Evolutionary conservation across 176 grass and related monocot species (phyloP).

Genomic region (Ananas comosus): DNA sequence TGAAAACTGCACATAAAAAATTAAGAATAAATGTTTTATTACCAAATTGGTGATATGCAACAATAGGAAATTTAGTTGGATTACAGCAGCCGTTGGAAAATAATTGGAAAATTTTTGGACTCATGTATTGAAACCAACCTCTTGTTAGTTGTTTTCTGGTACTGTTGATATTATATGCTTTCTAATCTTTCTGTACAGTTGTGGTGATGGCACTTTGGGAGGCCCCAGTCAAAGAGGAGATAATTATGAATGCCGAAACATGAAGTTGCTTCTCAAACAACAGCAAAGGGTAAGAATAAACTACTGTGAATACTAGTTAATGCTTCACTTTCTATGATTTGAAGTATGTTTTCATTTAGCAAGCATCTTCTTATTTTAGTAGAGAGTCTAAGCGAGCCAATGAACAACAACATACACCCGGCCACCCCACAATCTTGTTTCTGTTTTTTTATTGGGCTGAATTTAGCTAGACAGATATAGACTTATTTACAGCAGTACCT

Average conservation of each 20-base stretch:
- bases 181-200: slow-evolving; percentile 37
- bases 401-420: too few species aligned
- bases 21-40: background rate
- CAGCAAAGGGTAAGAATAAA: slow-evolving; percentile 69
- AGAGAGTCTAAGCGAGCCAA: too few species aligned
- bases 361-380: too few species aligned
- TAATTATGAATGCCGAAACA: slow-evolving; percentile 97
- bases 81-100: background rate
- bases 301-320: slow-evolving; percentile 17
- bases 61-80: background rate
- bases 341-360: background rate
- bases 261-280: slow-evolving; percentile 97
- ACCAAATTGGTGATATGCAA: background rate
- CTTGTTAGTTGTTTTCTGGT: too few species aligned
- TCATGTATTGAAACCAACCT: too few species aligned
- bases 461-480: too few species aligned
- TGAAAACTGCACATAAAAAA: background rate
- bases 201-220: slow-evolving; percentile 91
- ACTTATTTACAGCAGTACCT: too few species aligned
- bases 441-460: too few species aligned
- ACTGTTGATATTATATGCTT: background rate
- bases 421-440: too few species aligned
- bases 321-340: slow-evolving; percentile 22
- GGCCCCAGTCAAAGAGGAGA: slow-evolving; percentile 91
- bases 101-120: too few species aligned